Conservation (phyloP, 345 rosid genomes). For the Leavenworthia alabamica region DNA sequence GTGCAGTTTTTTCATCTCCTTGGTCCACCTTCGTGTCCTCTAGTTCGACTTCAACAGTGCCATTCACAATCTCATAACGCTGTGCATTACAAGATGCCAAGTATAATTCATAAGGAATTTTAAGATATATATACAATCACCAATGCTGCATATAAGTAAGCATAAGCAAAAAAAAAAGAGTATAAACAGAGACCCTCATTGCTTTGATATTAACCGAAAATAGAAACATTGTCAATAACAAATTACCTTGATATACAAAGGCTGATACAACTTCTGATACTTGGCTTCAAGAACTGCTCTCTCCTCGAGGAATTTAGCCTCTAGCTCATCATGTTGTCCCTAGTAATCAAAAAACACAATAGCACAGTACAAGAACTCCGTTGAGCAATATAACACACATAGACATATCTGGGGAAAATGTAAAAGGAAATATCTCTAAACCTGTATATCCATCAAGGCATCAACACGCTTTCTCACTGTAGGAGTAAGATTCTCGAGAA, state of each 20-base stretch:
- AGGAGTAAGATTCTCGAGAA: slow-evolving; percentile 60
- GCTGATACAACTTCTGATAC: slow-evolving; percentile 67
- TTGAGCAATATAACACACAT: neutral
- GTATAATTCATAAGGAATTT: neutral
- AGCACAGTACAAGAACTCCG: neutral
- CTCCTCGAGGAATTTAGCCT: slow-evolving; percentile 80
- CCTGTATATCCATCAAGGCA: slow-evolving; percentile 77
- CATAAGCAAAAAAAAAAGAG: neutral
- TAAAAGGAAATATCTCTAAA: neutral
- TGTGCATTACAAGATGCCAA: slow-evolving; percentile 24
- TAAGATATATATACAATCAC: neutral
- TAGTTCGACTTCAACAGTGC: slow-evolving; percentile 53
- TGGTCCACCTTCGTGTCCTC: slow-evolving; percentile 40
- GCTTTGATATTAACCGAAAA: neutral
- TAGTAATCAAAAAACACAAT: slow-evolving; percentile 12
- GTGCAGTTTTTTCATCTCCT: slow-evolving; percentile 43
- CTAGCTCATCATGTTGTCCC: slow-evolving; percentile 72
- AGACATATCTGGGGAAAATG: neutral
- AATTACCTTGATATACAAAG: slow-evolving; percentile 66
- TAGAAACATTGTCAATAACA: neutral
- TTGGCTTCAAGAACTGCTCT: slow-evolving; percentile 78
- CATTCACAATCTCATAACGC: slow-evolving; percentile 81
- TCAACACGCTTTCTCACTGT: slow-evolving; percentile 72
- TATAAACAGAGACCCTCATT: too few species aligned
- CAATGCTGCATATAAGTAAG: neutral